Conservation (phyloP, 805 yeast genomes). For the Wickerhamiella allomyrinae region DNA sequence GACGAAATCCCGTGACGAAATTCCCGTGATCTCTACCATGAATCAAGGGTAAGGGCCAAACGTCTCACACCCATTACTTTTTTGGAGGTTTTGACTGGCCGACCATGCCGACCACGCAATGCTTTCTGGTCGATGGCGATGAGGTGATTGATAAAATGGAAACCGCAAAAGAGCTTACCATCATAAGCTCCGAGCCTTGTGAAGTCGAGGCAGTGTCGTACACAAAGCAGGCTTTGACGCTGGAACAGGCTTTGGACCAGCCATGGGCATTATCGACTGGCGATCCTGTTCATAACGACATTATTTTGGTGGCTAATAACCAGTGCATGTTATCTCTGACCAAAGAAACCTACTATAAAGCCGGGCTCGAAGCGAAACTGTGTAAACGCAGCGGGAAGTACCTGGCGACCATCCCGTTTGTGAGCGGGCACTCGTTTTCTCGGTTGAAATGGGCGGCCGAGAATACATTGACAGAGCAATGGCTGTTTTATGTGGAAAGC, state of each 20-base stretch:
- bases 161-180: neutral
- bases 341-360: slow-evolving; percentile 7
- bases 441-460: slow-evolving; percentile 9
- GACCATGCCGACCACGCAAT: neutral
- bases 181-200: neutral
- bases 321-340: slow-evolving; percentile 5
- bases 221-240: neutral
- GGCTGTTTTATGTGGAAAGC: slow-evolving; percentile 2
- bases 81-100: no score
- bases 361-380: slow-evolving; percentile 11
- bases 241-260: neutral
- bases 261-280: neutral
- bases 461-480: slow-evolving; percentile 4
- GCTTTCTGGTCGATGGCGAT: neutral
- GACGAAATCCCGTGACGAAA: neutral
- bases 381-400: slow-evolving; percentile 3
- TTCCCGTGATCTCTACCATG: no score
- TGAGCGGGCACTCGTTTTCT: slow-evolving; percentile 4
- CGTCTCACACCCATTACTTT: no score
- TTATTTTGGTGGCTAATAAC: slow-evolving; percentile 2
- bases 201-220: neutral
- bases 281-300: neutral
- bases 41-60: neutral
- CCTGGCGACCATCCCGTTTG: slow-evolving; percentile 2
- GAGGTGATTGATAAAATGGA: neutral